These are phyloP conservation scores for Tuber magnatum DNA, from an alignment of 495 filamentous ascomycete genomes.

Conservation along the genomic window DNA sequence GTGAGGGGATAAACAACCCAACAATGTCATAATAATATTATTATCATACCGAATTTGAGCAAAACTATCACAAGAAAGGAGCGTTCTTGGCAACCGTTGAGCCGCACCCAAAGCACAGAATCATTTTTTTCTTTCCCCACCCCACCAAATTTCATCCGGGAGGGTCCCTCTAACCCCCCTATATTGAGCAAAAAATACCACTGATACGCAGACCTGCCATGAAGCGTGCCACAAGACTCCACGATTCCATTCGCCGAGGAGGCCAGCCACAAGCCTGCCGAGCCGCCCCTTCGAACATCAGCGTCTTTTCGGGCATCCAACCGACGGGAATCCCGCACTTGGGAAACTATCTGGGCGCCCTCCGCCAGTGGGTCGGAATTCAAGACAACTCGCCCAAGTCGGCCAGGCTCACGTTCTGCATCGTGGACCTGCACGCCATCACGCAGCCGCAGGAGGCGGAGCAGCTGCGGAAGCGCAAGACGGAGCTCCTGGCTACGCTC, in stretches of 20 bases:
- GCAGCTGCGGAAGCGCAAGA: constrained; percentile 56
- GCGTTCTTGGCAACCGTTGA: not conserved
- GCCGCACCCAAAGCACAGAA: not conserved
- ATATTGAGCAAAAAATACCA: not conserved
- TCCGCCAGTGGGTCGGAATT: constrained; percentile 73
- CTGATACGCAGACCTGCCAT: not conserved
- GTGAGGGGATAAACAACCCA: no score
- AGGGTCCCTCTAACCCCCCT: not conserved
- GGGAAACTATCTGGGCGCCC: constrained; percentile 92
- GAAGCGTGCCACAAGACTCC: constrained; percentile 13
- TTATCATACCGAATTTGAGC: no score
- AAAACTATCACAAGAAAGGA: not conserved
- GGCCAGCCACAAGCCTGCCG: not conserved
- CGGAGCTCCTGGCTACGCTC: constrained; percentile 67
- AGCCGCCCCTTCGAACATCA: constrained; percentile 16
- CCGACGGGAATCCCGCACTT: constrained; percentile 93
- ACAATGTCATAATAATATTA: no score
- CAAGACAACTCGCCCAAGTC: constrained; percentile 55
- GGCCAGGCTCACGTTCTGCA: constrained; percentile 65
- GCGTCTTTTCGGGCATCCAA: constrained; percentile 92
- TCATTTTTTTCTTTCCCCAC: not conserved
- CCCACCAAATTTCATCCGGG: not conserved
- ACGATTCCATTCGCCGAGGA: not conserved
- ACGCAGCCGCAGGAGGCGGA: constrained; percentile 60
- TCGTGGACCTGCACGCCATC: constrained; percentile 91